Conservation (phyloP, 495 filamentous ascomycete species). For the Chaetomium fimeti region DNA sequence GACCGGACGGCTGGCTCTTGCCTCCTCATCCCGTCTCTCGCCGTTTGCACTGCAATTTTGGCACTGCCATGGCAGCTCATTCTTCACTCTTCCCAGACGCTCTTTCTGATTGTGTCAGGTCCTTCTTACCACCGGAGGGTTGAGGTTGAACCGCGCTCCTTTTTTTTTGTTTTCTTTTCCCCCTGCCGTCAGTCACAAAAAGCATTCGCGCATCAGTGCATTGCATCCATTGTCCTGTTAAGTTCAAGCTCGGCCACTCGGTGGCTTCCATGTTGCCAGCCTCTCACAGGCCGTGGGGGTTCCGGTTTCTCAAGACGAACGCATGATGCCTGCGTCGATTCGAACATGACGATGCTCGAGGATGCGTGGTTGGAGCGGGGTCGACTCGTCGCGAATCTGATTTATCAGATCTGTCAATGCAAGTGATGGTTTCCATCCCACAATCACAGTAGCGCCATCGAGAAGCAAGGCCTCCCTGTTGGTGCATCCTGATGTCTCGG, state of each 20-base stretch:
- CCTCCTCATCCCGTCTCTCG: neutral
- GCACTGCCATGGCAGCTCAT: neutral
- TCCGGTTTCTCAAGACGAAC: no score
- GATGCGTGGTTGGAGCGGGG: neutral
- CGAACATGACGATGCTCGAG: neutral
- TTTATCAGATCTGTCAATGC: neutral
- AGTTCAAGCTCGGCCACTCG: neutral
- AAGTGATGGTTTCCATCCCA: neutral
- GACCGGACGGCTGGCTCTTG: neutral
- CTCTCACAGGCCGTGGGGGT: neutral
- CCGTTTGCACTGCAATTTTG: neutral
- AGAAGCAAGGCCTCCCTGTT: neutral
- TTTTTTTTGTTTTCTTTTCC: neutral
- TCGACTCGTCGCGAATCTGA: neutral
- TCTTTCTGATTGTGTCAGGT: neutral
- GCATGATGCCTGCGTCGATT: neutral
- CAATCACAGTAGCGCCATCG: neutral
- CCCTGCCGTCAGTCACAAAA: neutral
- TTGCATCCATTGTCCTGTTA: neutral
- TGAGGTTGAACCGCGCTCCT: no score
- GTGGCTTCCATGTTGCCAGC: neutral
- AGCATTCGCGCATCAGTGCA: neutral
- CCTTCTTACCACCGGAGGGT: neutral
- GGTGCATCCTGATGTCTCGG: constrained; percentile 1
- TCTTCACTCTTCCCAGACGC: neutral